phyloP scores from a whole-genome alignment of 495 filamentous ascomycete species.

The Saxophila tyrrhenica region DNA sequence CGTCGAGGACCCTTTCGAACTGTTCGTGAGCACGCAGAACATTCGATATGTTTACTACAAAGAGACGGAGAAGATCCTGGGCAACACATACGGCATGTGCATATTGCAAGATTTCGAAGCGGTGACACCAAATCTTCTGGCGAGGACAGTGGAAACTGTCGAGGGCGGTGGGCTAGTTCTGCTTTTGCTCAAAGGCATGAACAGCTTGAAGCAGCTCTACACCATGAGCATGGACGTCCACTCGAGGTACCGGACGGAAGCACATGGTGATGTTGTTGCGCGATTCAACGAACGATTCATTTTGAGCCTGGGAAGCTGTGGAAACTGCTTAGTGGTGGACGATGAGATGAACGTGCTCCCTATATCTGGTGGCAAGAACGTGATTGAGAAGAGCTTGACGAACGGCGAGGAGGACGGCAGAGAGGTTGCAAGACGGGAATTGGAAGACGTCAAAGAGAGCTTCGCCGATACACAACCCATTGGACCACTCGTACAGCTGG shows the following conservation, averaged over 20 bases:
- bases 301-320: constrained; percentile 85
- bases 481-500: constrained; percentile 68
- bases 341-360: constrained; percentile 97
- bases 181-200: constrained; percentile 90
- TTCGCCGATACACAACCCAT: constrained; percentile 76
- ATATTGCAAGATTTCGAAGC: constrained; percentile 98
- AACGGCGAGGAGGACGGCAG: constrained; percentile 50
- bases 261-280: constrained; percentile 87
- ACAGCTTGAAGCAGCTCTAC: constrained; percentile 91
- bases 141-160: constrained; percentile 91
- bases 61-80: constrained; percentile 98
- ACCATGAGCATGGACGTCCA: constrained; percentile 97
- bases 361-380: constrained; percentile 83
- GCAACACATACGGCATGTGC: constrained; percentile 98
- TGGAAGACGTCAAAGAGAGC: constrained; percentile 78
- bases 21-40: constrained; percentile 92
- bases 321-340: constrained; percentile 89
- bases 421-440: constrained; percentile 57
- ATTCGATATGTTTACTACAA: constrained; percentile 99
- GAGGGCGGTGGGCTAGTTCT: constrained; percentile 92
- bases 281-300: constrained; percentile 98
- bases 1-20: constrained; percentile 90
- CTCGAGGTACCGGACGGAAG: constrained; percentile 91
- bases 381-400: constrained; percentile 70
- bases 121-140: constrained; percentile 89